phyloP scores from a whole-genome alignment of 2,329 filamentous ascomycete species.

The Alternaria sp. region DNA sequence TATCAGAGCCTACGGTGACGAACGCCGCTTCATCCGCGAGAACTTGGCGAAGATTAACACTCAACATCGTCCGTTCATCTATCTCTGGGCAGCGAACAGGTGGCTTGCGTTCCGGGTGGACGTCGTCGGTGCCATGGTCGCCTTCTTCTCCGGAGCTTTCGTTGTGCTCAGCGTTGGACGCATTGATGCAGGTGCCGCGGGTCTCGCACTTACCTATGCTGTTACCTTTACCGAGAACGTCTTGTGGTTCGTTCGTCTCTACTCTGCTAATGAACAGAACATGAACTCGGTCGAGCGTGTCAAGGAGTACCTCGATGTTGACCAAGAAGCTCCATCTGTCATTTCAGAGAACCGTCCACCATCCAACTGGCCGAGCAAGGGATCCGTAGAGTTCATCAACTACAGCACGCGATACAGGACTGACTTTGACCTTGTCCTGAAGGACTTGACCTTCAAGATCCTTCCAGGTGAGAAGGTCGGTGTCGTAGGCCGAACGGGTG shows the following conservation, averaged over 20 bases:
- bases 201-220: slow-evolving; percentile 92
- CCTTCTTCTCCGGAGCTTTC: slow-evolving; percentile 92
- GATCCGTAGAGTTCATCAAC: slow-evolving; percentile 83
- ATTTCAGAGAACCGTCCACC: slow-evolving; percentile 80
- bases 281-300: slow-evolving; percentile 99
- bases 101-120: slow-evolving; percentile 96
- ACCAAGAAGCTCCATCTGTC: slow-evolving; percentile 84
- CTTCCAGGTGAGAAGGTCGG: slow-evolving; percentile 88
- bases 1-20: slow-evolving; percentile 94
- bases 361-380: slow-evolving; percentile 82
- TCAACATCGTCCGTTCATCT: slow-evolving; percentile 92
- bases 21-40: slow-evolving; percentile 89
- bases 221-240: slow-evolving; percentile 98
- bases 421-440: slow-evolving; percentile 86
- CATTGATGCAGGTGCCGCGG: slow-evolving; percentile 89
- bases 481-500: slow-evolving; percentile 93
- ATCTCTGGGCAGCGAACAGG: slow-evolving; percentile 93
- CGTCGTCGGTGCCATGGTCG: slow-evolving; percentile 84
- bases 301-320: slow-evolving; percentile 95
- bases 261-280: slow-evolving; percentile 95
- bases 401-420: slow-evolving; percentile 90
- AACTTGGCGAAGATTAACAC: slow-evolving; percentile 88
- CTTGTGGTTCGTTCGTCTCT: slow-evolving; percentile 92
- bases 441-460: slow-evolving; percentile 84
- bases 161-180: slow-evolving; percentile 82